Conservation (phyloP, 306 rosid genomes). For the Prunus armeniaca region DNA sequence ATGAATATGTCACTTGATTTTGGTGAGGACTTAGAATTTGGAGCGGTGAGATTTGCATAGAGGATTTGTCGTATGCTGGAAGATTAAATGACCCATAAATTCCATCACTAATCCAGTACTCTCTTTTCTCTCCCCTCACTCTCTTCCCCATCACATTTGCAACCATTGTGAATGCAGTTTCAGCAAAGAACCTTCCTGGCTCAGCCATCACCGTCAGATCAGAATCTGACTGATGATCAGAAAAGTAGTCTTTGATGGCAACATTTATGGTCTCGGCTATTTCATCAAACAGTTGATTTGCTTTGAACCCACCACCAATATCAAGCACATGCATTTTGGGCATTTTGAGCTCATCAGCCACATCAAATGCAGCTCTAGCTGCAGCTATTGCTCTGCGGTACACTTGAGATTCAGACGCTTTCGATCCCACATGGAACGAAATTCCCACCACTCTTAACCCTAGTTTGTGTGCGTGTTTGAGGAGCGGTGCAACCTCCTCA, state of each 20-base stretch:
- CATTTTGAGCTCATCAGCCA: neutral
- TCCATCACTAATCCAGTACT: neutral
- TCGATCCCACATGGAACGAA: neutral
- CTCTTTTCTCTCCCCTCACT: constrained; percentile 9
- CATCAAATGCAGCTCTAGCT: neutral
- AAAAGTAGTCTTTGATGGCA: neutral
- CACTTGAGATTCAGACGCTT: neutral
- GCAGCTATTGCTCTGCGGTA: neutral
- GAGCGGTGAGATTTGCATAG: constrained; percentile 1
- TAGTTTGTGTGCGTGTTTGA: neutral
- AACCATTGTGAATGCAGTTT: constrained; percentile 6
- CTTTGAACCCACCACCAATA: constrained; percentile 2
- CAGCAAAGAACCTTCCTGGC: constrained; percentile 17
- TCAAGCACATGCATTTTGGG: neutral
- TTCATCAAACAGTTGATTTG: neutral
- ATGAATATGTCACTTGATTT: neutral
- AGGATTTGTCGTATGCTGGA: neutral
- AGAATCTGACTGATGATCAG: neutral
- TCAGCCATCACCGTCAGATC: constrained; percentile 9
- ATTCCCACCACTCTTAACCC: neutral
- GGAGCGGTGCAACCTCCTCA: neutral
- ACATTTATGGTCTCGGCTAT: neutral
- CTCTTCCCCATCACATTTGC: constrained; percentile 19
- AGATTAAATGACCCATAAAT: constrained; percentile 20
- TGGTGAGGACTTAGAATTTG: neutral